Evolutionary conservation across 306 rosid species (phyloP).

Genomic region (Delonix regia): DNA sequence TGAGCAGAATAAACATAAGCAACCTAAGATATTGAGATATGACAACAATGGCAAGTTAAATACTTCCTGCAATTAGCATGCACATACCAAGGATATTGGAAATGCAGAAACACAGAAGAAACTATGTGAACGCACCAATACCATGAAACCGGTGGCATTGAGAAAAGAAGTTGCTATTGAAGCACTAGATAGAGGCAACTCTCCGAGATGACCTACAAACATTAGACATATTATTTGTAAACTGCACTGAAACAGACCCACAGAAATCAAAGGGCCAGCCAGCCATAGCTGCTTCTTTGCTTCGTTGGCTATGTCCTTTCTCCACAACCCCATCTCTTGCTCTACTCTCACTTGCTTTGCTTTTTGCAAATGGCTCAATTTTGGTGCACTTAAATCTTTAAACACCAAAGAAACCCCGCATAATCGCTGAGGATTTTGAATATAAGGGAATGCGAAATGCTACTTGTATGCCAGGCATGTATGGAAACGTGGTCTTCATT

Average conservation of each 20-base stretch:
- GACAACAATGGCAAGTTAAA: not conserved
- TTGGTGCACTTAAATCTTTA: not conserved
- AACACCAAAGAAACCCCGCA: not conserved
- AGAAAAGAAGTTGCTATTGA: constrained; percentile 72
- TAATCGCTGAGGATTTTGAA: not conserved
- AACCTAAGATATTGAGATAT: not conserved
- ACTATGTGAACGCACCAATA: constrained; percentile 45
- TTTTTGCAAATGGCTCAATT: not conserved
- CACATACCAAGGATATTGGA: not conserved
- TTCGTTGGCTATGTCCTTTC: constrained; percentile 45
- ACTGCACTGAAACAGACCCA: constrained; percentile 48
- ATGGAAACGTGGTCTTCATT: not conserved
- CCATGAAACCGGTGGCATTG: constrained; percentile 59
- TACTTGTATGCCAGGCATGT: not conserved
- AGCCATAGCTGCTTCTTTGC: constrained; percentile 72
- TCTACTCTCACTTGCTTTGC: not conserved
- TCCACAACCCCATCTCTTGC: not conserved
- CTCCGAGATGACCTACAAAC: constrained; percentile 77
- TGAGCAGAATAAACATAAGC: not conserved
- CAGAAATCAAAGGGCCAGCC: constrained; percentile 65
- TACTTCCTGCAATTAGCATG: not conserved
- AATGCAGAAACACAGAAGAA: not conserved
- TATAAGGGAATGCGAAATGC: not conserved
- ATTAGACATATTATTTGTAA: constrained; percentile 58
- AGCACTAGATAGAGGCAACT: constrained; percentile 66